Percentiles rank a stretch among this genome's conserved stretches.
Conservation (phyloP, 345 rosid species). For the Aquilaria sinensis region DNA sequence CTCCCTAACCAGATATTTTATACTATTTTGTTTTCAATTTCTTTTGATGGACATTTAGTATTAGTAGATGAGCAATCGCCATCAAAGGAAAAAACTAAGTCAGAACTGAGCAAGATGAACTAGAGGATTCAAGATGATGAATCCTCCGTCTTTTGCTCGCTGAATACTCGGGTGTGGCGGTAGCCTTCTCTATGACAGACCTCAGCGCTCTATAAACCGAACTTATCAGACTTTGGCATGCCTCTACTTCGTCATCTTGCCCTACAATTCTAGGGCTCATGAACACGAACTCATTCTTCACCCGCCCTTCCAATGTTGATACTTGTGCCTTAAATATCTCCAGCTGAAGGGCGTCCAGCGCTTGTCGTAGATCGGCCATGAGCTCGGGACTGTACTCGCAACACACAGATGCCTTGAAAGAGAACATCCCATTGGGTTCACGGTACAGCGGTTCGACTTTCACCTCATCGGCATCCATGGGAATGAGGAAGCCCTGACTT, state of each 20-base stretch:
- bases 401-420: constrained; percentile 36
- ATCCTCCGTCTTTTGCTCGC: constrained; percentile 32
- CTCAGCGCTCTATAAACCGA: constrained; percentile 30
- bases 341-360: constrained; percentile 29
- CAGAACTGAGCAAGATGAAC: too few species aligned
- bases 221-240: constrained; percentile 7
- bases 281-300: constrained; percentile 29
- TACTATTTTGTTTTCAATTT: too few species aligned
- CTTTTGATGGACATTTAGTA: too few species aligned
- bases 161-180: constrained; percentile 21
- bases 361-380: constrained; percentile 30
- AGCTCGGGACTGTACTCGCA: constrained; percentile 38
- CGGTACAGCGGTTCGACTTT: constrained; percentile 25
- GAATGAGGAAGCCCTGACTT: constrained; percentile 31
- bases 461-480: constrained; percentile 40
- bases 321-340: constrained; percentile 31
- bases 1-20: too few species aligned
- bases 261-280: constrained; percentile 13
- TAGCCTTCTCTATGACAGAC: constrained; percentile 34
- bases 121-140: too few species aligned
- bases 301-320: constrained; percentile 34
- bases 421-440: constrained; percentile 20
- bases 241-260: constrained; percentile 7
- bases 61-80: too few species aligned
- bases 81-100: too few species aligned